A percentile compares a stretch with the other conserved stretches of the same genome.
Conservation (phyloP, 495 filamentous ascomycete genomes). For the Hyphodiscus hymeniophilus region DNA sequence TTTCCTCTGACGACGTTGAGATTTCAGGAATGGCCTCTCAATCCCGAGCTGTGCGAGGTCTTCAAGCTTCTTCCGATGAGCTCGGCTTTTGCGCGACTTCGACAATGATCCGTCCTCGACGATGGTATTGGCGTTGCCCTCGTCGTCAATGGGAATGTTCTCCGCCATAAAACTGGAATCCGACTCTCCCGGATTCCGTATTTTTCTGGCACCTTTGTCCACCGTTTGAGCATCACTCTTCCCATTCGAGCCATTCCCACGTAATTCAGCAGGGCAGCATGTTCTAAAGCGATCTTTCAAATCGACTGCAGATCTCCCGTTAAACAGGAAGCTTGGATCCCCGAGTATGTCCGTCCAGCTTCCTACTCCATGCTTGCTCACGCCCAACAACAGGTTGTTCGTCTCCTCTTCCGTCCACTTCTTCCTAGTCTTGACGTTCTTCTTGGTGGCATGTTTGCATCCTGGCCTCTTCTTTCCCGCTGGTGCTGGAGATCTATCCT, state of each 20-base stretch:
- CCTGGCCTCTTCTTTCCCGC: background rate
- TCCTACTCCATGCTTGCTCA: slow-evolving; percentile 74
- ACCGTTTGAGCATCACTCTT: slow-evolving; percentile 14
- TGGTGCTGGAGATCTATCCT: background rate
- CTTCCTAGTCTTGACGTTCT: slow-evolving; percentile 25
- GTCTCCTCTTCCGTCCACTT: slow-evolving; percentile 86
- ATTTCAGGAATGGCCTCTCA: slow-evolving; percentile 42
- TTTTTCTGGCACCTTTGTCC: slow-evolving; percentile 9
- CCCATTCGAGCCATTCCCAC: slow-evolving; percentile 26
- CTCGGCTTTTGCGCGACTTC: slow-evolving; percentile 37
- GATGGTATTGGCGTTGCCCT: background rate
- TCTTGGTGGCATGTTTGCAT: slow-evolving; percentile 2
- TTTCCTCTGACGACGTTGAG: slow-evolving; percentile 44
- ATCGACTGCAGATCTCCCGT: slow-evolving; percentile 67
- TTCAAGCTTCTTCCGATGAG: slow-evolving; percentile 44
- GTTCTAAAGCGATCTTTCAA: slow-evolving; percentile 81
- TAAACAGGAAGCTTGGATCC: slow-evolving; percentile 65
- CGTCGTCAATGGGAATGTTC: slow-evolving; percentile 38
- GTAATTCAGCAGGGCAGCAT: slow-evolving; percentile 56
- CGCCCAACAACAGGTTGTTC: slow-evolving; percentile 63
- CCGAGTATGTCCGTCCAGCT: slow-evolving; percentile 84
- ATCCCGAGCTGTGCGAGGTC: slow-evolving; percentile 52
- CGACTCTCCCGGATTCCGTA: slow-evolving; percentile 9
- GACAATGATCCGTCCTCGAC: background rate
- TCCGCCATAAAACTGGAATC: slow-evolving; percentile 34